Evolutionary conservation across 139 green algal species (phyloP).

Genomic region (Diplosphaera chodatii): DNA sequence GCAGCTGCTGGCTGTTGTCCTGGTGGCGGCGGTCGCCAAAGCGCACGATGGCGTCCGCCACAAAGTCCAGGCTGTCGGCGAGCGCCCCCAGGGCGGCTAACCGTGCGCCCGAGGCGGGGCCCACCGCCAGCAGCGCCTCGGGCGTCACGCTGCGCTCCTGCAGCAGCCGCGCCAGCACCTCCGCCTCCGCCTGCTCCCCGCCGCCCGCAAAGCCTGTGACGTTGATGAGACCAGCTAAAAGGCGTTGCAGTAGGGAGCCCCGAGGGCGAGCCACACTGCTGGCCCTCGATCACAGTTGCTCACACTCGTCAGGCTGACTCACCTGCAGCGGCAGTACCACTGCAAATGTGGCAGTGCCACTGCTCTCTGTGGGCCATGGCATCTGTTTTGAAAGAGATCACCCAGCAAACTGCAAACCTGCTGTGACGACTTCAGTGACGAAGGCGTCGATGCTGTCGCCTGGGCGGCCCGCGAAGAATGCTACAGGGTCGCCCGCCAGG

Average conservation of each 20-base stretch:
- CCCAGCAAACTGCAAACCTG: no score
- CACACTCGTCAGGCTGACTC: no score
- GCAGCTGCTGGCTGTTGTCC: neutral
- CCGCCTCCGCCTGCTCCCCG: constrained; percentile 22
- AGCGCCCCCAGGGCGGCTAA: constrained; percentile 37
- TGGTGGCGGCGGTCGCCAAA: constrained; percentile 5
- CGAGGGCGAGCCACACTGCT: no score
- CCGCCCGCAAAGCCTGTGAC: constrained; percentile 30
- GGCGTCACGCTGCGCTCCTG: constrained; percentile 22
- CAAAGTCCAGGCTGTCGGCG: constrained; percentile 43
- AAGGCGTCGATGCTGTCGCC: constrained; percentile 13
- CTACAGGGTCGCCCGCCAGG: constrained; percentile 33
- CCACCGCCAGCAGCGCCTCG: constrained; percentile 28
- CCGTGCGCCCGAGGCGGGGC: constrained; percentile 1
- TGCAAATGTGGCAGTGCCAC: no score
- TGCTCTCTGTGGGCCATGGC: no score
- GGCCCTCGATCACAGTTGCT: no score
- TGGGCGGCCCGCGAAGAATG: constrained; percentile 38
- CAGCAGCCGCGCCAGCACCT: constrained; percentile 30
- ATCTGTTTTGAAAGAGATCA: no score
- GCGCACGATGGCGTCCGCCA: constrained; percentile 42
- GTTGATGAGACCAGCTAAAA: no score
- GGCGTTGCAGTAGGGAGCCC: no score
- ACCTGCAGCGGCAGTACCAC: no score
- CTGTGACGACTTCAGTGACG: constrained; percentile 19